Base-by-base conservation (phyloP, 768 basidiomycete genomes). In the Zangia roseola region DNA sequence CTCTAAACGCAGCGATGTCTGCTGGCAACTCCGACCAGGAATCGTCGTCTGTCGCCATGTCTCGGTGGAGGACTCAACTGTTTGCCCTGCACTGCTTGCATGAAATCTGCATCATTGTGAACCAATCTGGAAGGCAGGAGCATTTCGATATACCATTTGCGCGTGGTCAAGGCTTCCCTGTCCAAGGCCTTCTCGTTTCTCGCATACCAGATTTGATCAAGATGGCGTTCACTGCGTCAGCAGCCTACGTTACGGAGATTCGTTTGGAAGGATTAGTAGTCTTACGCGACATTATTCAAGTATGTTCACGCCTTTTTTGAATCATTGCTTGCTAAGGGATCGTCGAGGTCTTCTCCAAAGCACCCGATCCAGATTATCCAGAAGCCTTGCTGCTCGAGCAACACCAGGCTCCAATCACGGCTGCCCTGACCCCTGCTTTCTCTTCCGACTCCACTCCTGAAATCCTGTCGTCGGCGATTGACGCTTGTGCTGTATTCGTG, bases 191-290 rank as follows among this genome's bases (percentile, higher is more conserved):
- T 39, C 75, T 99, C 16, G 86, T 90, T 33, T 85, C 88, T 16
- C 82, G 94, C 17, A 83, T 98, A 8, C 84, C 88, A 6, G 97
- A 99, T 69, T 74, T 99, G 49, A 95, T 99, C 69, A 91, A 81
- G 71, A 97, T 98, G 87, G 95, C 97, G 0, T 98, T 99, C 65
- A 95, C 92, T 12, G 94, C 97, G 1, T 94, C 93, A 14, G 91
- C 95, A 0, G 94, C 97, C 5, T 91, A 97, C 63, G 94, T 97
- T 26, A 94, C 91, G 9, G 93, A 97, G 64, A 97, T 98, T 53
- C 80, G 95, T 28, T 70, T 97, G 23, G 90, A 93, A 64, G 97
- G 97, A 2, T 70, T 98, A 23, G 76, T 91, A 8, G 91, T 99
- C 5, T 71, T 99, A 23, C 78, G 84, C 25, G 94, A 97, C 66